Conservation (phyloP, 768 basidiomycete species). For the Lactarius sp. region DNA sequence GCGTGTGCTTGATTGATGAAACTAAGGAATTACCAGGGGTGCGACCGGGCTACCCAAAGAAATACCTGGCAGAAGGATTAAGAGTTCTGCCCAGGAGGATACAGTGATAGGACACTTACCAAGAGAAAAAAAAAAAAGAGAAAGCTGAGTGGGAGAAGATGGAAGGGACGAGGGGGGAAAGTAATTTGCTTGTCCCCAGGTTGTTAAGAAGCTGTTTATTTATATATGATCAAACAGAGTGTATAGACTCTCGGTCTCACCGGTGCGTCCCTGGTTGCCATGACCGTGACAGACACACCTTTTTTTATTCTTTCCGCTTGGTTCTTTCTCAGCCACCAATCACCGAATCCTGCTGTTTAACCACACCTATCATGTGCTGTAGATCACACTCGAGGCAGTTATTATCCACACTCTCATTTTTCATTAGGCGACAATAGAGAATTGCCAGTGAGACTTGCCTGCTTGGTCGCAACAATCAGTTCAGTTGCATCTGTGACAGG, state of each 20-base stretch:
- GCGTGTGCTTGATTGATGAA: slow-evolving; percentile 25
- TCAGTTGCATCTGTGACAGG: too few relatives aligned
- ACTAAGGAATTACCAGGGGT: slow-evolving; percentile 47
- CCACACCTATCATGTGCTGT: too few relatives aligned
- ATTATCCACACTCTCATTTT: too few relatives aligned
- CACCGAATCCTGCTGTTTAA: too few relatives aligned
- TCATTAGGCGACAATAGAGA: too few relatives aligned
- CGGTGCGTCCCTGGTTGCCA: slow-evolving; percentile 1
- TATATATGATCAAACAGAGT: not conserved
- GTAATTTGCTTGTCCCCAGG: not conserved
- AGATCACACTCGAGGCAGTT: too few relatives aligned
- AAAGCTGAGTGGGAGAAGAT: too few relatives aligned
- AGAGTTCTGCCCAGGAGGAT: not conserved
- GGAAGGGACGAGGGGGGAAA: too few relatives aligned
- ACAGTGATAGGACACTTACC: not conserved
- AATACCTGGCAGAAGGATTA: slow-evolving; percentile 23
- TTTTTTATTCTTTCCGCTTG: not conserved
- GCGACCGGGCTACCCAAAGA: slow-evolving; percentile 68
- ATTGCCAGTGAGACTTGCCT: too few relatives aligned
- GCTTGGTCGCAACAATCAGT: too few relatives aligned
- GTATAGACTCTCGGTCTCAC: not conserved
- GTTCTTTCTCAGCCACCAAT: not conserved
- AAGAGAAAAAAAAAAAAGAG: not conserved
- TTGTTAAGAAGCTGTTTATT: not conserved
- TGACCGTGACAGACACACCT: not conserved